Evolutionary conservation across 108 stramenopile species (phyloP).

Genomic region (Nitzschia inconspicua): DNA sequence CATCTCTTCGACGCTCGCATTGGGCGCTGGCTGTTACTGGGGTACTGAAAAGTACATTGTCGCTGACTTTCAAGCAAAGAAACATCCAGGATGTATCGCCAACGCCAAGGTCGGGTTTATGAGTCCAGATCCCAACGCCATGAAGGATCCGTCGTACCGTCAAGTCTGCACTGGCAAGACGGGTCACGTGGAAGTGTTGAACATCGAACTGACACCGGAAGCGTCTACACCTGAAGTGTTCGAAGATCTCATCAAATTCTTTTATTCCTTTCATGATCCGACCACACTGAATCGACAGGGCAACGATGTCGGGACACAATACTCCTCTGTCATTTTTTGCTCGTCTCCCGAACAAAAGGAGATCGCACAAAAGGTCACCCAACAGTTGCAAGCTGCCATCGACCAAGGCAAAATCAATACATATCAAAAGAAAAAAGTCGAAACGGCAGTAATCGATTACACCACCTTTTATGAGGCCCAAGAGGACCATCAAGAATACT

Average conservation of each 20-base stretch:
- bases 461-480: slow-evolving; percentile 63
- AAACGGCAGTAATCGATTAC: slow-evolving; percentile 35
- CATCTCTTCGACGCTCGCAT: slow-evolving; percentile 29
- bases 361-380: slow-evolving; percentile 59
- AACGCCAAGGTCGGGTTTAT: slow-evolving; percentile 68
- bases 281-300: slow-evolving; percentile 87
- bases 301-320: slow-evolving; percentile 89
- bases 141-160: slow-evolving; percentile 59
- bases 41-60: slow-evolving; percentile 75
- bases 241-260: slow-evolving; percentile 75
- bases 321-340: slow-evolving; percentile 72
- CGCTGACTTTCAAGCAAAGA: slow-evolving; percentile 54
- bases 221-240: slow-evolving; percentile 23
- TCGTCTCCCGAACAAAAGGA: slow-evolving; percentile 50
- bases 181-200: slow-evolving; percentile 72
- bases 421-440: slow-evolving; percentile 27
- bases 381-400: slow-evolving; percentile 42
- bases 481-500: slow-evolving; percentile 77
- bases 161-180: slow-evolving; percentile 62
- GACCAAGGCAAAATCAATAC: slow-evolving; percentile 34
- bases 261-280: slow-evolving; percentile 87
- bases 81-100: slow-evolving; percentile 37
- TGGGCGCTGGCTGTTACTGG: slow-evolving; percentile 76
- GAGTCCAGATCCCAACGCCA: slow-evolving; percentile 42
- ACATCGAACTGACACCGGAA: slow-evolving; percentile 47